A percentile compares a stretch with the other conserved stretches of the same genome.
Evolutionary conservation across 352 stramenopile species (phyloP).

Genomic region (Globisporangium yorkense): DNA sequence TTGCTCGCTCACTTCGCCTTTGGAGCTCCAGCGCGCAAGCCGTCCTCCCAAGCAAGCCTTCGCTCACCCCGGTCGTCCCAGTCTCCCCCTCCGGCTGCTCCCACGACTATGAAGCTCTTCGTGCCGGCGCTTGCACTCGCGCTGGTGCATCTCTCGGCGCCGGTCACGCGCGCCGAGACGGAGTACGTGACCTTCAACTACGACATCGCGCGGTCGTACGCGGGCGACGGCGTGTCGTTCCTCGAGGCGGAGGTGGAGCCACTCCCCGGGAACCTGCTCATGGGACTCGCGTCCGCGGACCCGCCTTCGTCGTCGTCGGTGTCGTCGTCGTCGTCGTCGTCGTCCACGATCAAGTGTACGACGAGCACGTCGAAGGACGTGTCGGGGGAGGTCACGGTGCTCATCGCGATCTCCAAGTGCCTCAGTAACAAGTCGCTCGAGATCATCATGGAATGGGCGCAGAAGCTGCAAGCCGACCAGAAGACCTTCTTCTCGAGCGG

Average conservation of each 20-base stretch:
- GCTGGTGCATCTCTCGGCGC: not conserved
- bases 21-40: not conserved
- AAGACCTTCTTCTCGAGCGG: conserved; percentile 8
- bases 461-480: not conserved
- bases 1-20: not conserved
- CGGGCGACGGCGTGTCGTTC: conserved; percentile 7
- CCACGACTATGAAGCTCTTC: not conserved
- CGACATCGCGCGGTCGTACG: conserved; percentile 8
- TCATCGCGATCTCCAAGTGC: conserved; percentile 60
- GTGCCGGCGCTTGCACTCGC: not conserved
- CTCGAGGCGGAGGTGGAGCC: conserved; percentile 2
- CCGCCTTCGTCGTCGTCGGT: not conserved
- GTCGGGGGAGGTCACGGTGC: conserved; percentile 19
- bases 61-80: not conserved
- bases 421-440: conserved; percentile 24
- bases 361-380: not conserved
- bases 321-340: not conserved
- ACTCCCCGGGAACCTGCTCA: conserved; percentile 3
- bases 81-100: not conserved
- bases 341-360: not conserved
- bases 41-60: not conserved
- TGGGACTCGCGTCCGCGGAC: not conserved
- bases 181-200: conserved; percentile 12
- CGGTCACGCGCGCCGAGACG: not conserved
- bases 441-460: conserved; percentile 36